Percentiles rank a stretch among this genome's conserved stretches.
These are phyloP conservation scores for Hordeum vulgare DNA, from an alignment of 176 grass and related monocot genomes.

Conservation along the genomic window MorexV3_pseudomolecules_assembly NC_058520.1:13960178-13960677, in stretches of 20 bases:
- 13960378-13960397: slow-evolving; percentile 16
- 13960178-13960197: too few species aligned
- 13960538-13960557: slow-evolving; percentile 46
- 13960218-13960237: too few species aligned
- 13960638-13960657: neutral
- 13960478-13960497: slow-evolving; percentile 18
- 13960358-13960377: neutral
- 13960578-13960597: slow-evolving; percentile 82
- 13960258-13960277: too few species aligned
- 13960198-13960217: too few species aligned
- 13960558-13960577: slow-evolving; percentile 67
- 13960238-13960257: too few species aligned
- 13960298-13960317: neutral
- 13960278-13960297: too few species aligned
- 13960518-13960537: slow-evolving; percentile 90
- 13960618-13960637: neutral
- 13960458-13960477: neutral
- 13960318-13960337: neutral
- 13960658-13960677: neutral
- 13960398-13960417: slow-evolving; percentile 25
- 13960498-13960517: slow-evolving; percentile 58
- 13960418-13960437: neutral
- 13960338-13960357: neutral
- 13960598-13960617: slow-evolving; percentile 60
- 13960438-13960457: slow-evolving; percentile 78